Conservation (phyloP, 108 stramenopile species). For the Conticribra weissflogii region DNA sequence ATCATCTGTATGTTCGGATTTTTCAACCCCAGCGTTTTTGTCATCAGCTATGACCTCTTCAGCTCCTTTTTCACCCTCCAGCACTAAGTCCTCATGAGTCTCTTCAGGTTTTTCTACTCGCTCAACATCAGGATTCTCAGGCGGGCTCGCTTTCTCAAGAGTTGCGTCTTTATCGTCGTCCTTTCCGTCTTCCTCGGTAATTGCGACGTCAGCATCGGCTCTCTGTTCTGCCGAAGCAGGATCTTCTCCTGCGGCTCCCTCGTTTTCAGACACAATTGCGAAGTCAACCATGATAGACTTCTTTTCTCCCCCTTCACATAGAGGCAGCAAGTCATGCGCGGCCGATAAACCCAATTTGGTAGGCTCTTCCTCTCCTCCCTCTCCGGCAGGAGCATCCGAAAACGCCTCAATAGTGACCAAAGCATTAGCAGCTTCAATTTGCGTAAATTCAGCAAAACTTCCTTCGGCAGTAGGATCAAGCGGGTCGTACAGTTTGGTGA, state of each 20-base stretch:
- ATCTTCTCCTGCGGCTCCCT: neutral
- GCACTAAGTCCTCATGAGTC: constrained; percentile 3
- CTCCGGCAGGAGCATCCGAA: constrained; percentile 46
- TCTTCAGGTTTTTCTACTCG: constrained; percentile 1
- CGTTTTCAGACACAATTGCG: constrained; percentile 54
- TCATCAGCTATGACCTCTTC: constrained; percentile 29
- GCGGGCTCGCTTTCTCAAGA: too few relatives aligned
- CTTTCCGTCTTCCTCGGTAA: neutral
- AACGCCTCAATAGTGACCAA: constrained; percentile 61
- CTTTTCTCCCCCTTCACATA: constrained; percentile 44
- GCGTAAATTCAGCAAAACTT: constrained; percentile 50
- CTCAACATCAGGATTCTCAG: constrained; percentile 12
- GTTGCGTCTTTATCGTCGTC: neutral
- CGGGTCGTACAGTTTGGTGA: constrained; percentile 59
- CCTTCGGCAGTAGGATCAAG: constrained; percentile 42
- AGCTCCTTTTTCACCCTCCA: neutral
- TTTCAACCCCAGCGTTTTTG: too few relatives aligned
- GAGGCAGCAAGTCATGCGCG: constrained; percentile 61
- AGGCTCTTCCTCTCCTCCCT: constrained; percentile 1
- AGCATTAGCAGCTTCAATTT: constrained; percentile 69
- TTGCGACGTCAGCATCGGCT: neutral
- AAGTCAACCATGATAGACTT: constrained; percentile 54
- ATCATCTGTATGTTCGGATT: constrained; percentile 6
- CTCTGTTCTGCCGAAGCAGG: neutral
- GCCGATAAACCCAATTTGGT: constrained; percentile 60